Conservation (phyloP, 1,139 yeast genomes). For the Blastobotrys ciferrii region DNA sequence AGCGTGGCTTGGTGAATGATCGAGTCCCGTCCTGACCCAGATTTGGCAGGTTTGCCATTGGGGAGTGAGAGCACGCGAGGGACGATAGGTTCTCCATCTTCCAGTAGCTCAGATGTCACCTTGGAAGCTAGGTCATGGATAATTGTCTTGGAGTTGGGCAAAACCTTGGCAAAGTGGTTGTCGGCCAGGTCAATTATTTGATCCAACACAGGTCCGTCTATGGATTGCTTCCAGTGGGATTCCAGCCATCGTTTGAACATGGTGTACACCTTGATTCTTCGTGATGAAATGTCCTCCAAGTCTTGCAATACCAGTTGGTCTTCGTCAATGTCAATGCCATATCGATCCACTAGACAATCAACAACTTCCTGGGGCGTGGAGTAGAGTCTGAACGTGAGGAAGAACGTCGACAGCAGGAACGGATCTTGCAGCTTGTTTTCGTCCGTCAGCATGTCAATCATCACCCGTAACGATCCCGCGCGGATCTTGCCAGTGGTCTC, state of each 20-base stretch:
- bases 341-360: constrained; percentile 66
- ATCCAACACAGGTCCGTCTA: constrained; percentile 61
- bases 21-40: constrained; percentile 13
- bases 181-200: constrained; percentile 74
- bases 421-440: constrained; percentile 64
- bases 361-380: constrained; percentile 67
- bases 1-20: constrained; percentile 14
- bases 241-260: constrained; percentile 82
- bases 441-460: constrained; percentile 69
- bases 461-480: constrained; percentile 78
- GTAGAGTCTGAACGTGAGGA: constrained; percentile 76
- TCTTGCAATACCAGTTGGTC: constrained; percentile 28
- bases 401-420: constrained; percentile 70
- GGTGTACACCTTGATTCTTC: constrained; percentile 65
- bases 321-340: constrained; percentile 48
- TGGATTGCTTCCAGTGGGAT: constrained; percentile 73
- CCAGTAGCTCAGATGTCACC: constrained; percentile 21
- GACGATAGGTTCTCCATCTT: constrained; percentile 30
- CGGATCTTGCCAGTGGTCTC: constrained; percentile 51
- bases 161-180: constrained; percentile 39
- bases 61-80: constrained; percentile 27
- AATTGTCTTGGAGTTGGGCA: constrained; percentile 30
- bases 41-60: constrained; percentile 15
- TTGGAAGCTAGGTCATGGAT: constrained; percentile 28
- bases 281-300: constrained; percentile 47